Conservation (phyloP, 2,329 filamentous ascomycete genomes). For the Ilyonectria robusta region DNA sequence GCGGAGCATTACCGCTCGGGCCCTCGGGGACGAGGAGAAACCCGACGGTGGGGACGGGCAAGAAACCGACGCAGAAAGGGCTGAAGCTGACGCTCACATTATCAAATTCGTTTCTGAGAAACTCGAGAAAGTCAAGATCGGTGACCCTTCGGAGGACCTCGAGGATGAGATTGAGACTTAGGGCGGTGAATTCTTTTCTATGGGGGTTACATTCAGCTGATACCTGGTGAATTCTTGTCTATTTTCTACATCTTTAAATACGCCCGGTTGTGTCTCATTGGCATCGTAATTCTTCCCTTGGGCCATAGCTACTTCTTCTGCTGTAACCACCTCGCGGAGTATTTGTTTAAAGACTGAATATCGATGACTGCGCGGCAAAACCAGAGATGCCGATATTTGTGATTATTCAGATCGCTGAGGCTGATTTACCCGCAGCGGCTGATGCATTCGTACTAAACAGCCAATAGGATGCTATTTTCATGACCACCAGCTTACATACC, state of each 20-base stretch:
- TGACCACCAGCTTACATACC: not conserved
- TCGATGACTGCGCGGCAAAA: not conserved
- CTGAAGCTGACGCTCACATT: conserved; percentile 78
- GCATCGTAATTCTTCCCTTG: too few relatives aligned
- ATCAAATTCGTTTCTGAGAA: conserved; percentile 87
- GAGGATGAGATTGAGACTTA: conserved; percentile 65
- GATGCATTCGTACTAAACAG: not conserved
- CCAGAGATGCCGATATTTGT: not conserved
- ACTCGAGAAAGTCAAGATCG: conserved; percentile 75
- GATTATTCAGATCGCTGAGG: not conserved
- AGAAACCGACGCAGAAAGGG: conserved; percentile 56
- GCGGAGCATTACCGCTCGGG: conserved; percentile 55
- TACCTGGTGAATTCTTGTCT: too few relatives aligned
- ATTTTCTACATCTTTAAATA: not conserved
- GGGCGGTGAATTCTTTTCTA: conserved; percentile 27
- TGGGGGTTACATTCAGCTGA: too few relatives aligned
- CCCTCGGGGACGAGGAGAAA: conserved; percentile 81
- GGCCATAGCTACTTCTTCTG: too few relatives aligned
- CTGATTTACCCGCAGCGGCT: not conserved
- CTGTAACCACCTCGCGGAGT: too few relatives aligned
- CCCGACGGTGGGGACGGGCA: conserved; percentile 49
- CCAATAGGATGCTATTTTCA: not conserved
- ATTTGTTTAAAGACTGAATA: too few relatives aligned
- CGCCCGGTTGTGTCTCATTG: too few relatives aligned
- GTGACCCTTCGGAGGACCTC: conserved; percentile 42